Percentiles rank a stretch among this genome's conserved stretches.
phyloP scores from a whole-genome alignment of 192 early-diverging fungal genomes.

The Backusella australiensis region DNA sequence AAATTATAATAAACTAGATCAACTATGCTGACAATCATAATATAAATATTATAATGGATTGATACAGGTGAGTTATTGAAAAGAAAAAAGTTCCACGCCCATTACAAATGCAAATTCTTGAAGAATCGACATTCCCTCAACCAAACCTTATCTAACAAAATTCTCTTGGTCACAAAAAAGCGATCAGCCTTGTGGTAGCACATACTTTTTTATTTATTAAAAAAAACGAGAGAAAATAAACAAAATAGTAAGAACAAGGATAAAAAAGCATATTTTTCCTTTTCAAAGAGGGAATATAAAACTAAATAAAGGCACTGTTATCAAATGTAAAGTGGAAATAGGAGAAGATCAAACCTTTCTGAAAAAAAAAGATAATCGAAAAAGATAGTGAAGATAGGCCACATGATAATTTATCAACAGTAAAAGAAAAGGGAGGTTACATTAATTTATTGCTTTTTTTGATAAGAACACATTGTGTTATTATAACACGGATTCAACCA shows the following conservation, averaged over 20 bases:
- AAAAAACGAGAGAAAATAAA: background rate
- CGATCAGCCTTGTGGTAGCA: background rate
- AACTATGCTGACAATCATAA: no score
- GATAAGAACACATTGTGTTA: background rate
- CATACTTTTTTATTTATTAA: background rate
- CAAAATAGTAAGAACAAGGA: background rate
- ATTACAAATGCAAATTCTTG: background rate
- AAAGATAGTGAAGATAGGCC: background rate
- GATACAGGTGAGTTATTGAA: no score
- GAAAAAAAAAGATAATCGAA: background rate
- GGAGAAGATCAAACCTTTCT: background rate
- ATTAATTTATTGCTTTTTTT: conserved; percentile 4
- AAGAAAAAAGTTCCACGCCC: background rate
- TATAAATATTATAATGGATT: no score
- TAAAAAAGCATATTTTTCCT: background rate
- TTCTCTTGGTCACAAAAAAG: background rate
- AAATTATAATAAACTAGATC: no score
- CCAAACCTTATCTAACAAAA: background rate
- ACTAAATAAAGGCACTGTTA: background rate
- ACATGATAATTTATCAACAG: background rate
- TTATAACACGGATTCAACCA: background rate
- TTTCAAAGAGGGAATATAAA: background rate
- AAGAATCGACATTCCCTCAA: background rate
- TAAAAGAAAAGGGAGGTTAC: background rate
- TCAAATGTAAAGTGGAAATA: background rate